phyloP scores from a whole-genome alignment of 345 rosid species.

The Physaria fendleri region DNA sequence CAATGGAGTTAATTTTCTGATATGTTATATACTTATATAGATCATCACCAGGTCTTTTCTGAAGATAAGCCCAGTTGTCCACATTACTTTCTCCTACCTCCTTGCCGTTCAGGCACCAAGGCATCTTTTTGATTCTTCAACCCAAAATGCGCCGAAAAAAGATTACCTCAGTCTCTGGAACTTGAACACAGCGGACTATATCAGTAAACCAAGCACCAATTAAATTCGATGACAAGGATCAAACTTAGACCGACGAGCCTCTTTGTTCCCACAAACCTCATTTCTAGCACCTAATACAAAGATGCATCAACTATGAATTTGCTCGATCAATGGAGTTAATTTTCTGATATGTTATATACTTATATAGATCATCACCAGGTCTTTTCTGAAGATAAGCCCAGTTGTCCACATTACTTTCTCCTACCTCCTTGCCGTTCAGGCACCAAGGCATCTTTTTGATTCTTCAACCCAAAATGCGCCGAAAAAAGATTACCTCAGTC shows the following conservation, averaged over 20 bases:
- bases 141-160: conserved; percentile 63
- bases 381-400: conserved; percentile 52
- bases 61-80: conserved; percentile 92
- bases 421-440: conserved; percentile 69
- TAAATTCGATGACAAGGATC: too few species aligned
- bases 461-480: conserved; percentile 96
- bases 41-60: conserved; percentile 83
- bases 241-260: too few species aligned
- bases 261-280: too few species aligned
- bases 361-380: conserved; percentile 10
- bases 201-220: neutral
- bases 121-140: conserved; percentile 88
- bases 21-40: too few species aligned
- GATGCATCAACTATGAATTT: too few species aligned
- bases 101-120: conserved; percentile 60
- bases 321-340: too few species aligned
- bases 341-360: too few species aligned
- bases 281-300: too few species aligned
- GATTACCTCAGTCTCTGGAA: conserved; percentile 13
- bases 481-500: conserved; percentile 5
- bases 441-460: conserved; percentile 62
- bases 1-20: neutral
- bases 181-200: neutral
- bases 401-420: conserved; percentile 75
- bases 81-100: conserved; percentile 49